Evolutionary conservation across 345 rosid genomes (phyloP).

Genomic region (Anastatica hierochuntica): DNA sequence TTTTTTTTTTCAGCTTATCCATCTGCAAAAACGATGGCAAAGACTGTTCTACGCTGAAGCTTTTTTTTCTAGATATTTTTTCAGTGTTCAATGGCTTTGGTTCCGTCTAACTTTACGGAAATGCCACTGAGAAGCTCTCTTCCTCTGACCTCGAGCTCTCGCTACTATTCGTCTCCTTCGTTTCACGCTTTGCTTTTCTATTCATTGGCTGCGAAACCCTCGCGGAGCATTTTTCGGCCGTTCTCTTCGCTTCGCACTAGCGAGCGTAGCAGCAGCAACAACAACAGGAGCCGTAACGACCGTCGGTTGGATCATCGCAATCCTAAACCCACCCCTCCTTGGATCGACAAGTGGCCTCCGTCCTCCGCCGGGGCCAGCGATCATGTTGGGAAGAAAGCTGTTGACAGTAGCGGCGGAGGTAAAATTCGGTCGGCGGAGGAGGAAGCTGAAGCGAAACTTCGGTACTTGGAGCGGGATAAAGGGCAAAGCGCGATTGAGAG

Average conservation of each 20-base stretch:
- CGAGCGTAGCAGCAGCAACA: constrained; percentile 13
- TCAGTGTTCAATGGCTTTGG: constrained; percentile 36
- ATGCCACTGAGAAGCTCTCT: constrained; percentile 51
- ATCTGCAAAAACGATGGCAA: constrained; percentile 20
- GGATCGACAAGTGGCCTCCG: constrained; percentile 44
- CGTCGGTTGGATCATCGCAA: constrained; percentile 18
- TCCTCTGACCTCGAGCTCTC: constrained; percentile 40
- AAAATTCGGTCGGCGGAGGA: constrained; percentile 23
- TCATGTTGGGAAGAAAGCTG: constrained; percentile 5
- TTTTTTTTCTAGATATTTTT: not conserved
- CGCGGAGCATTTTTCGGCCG: constrained; percentile 26
- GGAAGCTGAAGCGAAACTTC: constrained; percentile 18
- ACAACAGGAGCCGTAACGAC: constrained; percentile 25
- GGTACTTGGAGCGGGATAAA: constrained; percentile 30
- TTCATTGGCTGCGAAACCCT: constrained; percentile 29
- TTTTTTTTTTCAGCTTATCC: constrained; percentile 3
- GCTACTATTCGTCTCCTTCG: constrained; percentile 27
- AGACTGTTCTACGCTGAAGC: constrained; percentile 9
- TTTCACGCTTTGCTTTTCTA: constrained; percentile 32
- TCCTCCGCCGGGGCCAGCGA: constrained; percentile 17
- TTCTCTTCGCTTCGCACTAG: constrained; percentile 34
- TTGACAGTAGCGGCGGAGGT: constrained; percentile 9
- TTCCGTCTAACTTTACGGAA: constrained; percentile 52
- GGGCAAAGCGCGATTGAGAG: constrained; percentile 69
- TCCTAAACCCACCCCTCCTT: constrained; percentile 37